Base-by-base conservation (phyloP, 805 yeast genomes). In the Isabelozyma rhagii region DNA sequence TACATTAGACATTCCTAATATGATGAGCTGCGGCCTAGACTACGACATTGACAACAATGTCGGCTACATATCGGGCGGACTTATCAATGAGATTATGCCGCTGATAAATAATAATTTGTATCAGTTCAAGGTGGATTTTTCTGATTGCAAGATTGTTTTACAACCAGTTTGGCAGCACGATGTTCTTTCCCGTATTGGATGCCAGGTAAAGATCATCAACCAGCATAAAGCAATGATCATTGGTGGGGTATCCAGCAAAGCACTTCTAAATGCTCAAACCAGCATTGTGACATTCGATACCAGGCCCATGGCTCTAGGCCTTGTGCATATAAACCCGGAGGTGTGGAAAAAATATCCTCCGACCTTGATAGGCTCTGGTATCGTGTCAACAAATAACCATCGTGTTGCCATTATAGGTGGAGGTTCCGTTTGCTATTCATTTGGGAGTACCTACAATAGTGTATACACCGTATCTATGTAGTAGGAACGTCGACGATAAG, bases 381-480 rank as follows among this genome's bases (percentile, higher is more conserved):
- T 78, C 21, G 62, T 68, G 10, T 59, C 62, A 3, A 38, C 63
- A 3, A 44, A 54, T n/a, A 48, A 51, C 54, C 54, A 5, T 17
- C 62, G 6, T 47, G 66, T 17, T 43, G 65, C 39, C 10, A 48
- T 68, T 3, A 54, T 81, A 41, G 87, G 84, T 8, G 93, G 96
- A 3, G 96, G 96, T 3, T 92, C 87, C 0, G 89, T 87, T 1
- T 88, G 96, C 60, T 88, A 85, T 55, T 86, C 92, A 0, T 89
- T 87, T 67, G 96, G 96, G 0, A 71, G 73, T 51, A 63, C 58
- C 44, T 72, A 69, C 55, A 72, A 63, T 52, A 48, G 53, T 2
- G 59, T 55, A 3, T 68, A 61, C 47, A 31, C 36, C n/a, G n/a
- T 31, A 31, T 10, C 36, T 31, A 31, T 31, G n/a, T 31, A 31